These are phyloP conservation scores for Hebeloma cylindrosporum DNA, from an alignment of 768 basidiomycete species.

Conservation along the genomic window DNA sequence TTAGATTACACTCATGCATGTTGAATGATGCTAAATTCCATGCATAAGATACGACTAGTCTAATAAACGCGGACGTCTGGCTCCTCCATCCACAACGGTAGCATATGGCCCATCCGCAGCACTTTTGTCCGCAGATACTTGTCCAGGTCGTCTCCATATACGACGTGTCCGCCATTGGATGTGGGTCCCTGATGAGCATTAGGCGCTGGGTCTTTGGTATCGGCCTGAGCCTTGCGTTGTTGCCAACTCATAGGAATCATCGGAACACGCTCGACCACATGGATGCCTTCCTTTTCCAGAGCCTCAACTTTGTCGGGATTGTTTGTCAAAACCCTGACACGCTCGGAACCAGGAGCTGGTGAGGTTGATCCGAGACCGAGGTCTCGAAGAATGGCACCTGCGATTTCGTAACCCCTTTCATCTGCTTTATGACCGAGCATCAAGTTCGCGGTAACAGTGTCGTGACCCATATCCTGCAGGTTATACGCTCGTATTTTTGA, in stretches of 20 bases:
- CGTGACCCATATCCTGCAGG: conserved; percentile 94
- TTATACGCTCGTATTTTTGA: conserved; percentile 98
- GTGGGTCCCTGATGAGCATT: conserved; percentile 56
- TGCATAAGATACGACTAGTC: conserved; percentile 11
- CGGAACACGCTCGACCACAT: conserved; percentile 78
- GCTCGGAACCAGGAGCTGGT: conserved; percentile 38
- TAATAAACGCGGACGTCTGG: conserved; percentile 25
- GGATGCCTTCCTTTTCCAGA: conserved; percentile 79
- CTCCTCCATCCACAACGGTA: conserved; percentile 57
- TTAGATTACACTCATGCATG: not conserved
- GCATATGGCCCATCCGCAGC: conserved; percentile 95
- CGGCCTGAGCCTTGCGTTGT: conserved; percentile 35
- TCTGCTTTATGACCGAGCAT: conserved; percentile 95
- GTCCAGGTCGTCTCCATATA: conserved; percentile 84
- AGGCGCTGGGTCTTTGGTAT: conserved; percentile 22
- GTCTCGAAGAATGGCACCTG: conserved; percentile 86
- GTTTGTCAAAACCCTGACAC: conserved; percentile 86
- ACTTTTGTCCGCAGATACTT: conserved; percentile 96
- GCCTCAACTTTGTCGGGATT: conserved; percentile 97
- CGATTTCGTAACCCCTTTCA: conserved; percentile 90
- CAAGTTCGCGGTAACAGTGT: conserved; percentile 97
- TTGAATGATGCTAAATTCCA: conserved; percentile 1
- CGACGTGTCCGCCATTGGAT: conserved; percentile 76
- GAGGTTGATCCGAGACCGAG: conserved; percentile 65
- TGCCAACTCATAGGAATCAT: conserved; percentile 96